Conservation (phyloP, 2,329 filamentous ascomycete species). For the Epichloe amarillans region DNA sequence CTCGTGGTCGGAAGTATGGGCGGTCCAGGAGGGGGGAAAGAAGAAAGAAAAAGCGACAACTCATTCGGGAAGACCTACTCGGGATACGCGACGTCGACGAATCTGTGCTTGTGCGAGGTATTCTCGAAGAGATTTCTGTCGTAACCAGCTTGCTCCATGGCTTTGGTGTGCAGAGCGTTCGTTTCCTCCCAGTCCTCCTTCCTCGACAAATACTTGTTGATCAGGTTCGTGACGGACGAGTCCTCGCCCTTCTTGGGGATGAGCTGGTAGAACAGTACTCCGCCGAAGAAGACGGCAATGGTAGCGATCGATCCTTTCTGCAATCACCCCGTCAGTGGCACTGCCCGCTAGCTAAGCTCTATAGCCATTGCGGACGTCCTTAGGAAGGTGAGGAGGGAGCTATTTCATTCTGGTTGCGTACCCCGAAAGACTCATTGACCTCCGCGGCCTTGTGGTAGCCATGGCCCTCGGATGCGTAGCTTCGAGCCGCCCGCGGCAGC, state of each 20-base stretch:
- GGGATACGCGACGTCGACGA: constrained; percentile 40
- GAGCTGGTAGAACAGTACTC: constrained; percentile 34
- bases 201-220: constrained; percentile 33
- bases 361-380: not conserved
- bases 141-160: constrained; percentile 41
- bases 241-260: constrained; percentile 37
- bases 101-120: constrained; percentile 27
- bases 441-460: constrained; percentile 32
- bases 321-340: not conserved
- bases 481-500: constrained; percentile 27
- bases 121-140: constrained; percentile 43
- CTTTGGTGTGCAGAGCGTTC: constrained; percentile 38
- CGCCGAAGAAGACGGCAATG: constrained; percentile 30
- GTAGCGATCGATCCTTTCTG: constrained; percentile 37
- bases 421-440: constrained; percentile 42
- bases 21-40: not conserved
- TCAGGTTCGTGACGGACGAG: constrained; percentile 31
- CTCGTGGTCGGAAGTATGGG: too few relatives aligned
- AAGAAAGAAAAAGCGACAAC: too few relatives aligned
- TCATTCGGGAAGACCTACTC: constrained; percentile 33
- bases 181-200: constrained; percentile 36
- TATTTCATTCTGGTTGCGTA: constrained; percentile 25
- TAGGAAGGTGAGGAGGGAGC: not conserved
- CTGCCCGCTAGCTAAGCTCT: not conserved
- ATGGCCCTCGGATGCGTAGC: constrained; percentile 42